Evolutionary conservation across 345 rosid genomes (phyloP).

Genomic region (Aquilaria sinensis): DNA sequence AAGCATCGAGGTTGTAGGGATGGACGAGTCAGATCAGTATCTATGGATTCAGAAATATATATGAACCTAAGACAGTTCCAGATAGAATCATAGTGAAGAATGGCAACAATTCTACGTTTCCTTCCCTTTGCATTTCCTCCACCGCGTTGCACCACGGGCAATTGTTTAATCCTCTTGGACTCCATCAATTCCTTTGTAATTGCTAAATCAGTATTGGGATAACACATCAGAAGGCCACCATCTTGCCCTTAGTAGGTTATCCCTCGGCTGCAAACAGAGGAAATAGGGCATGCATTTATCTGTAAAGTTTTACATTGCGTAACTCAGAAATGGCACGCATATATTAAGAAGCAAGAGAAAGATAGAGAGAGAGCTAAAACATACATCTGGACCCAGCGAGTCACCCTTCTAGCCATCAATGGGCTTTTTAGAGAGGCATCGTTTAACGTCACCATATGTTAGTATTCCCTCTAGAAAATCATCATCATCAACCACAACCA

Average conservation of each 20-base stretch:
- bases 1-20: no score
- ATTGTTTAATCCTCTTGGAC: no score
- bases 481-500: constrained; percentile 58
- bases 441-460: constrained; percentile 67
- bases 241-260: constrained; percentile 68
- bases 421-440: constrained; percentile 38
- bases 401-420: constrained; percentile 31
- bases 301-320: constrained; percentile 19
- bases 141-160: no score
- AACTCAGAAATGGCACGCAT: neutral
- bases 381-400: constrained; percentile 48
- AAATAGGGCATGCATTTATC: constrained; percentile 59
- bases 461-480: constrained; percentile 68
- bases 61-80: no score
- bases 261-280: constrained; percentile 71
- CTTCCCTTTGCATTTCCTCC: no score
- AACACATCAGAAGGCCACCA: constrained; percentile 83
- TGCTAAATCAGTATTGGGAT: no score
- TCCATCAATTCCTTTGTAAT: no score
- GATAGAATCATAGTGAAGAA: no score
- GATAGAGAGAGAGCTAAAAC: constrained; percentile 14
- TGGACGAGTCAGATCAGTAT: no score
- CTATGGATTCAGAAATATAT: no score
- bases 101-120: no score
- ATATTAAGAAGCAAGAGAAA: neutral